Conservation (phyloP, 306 rosid genomes). For the Trifolium subterraneum region DNA sequence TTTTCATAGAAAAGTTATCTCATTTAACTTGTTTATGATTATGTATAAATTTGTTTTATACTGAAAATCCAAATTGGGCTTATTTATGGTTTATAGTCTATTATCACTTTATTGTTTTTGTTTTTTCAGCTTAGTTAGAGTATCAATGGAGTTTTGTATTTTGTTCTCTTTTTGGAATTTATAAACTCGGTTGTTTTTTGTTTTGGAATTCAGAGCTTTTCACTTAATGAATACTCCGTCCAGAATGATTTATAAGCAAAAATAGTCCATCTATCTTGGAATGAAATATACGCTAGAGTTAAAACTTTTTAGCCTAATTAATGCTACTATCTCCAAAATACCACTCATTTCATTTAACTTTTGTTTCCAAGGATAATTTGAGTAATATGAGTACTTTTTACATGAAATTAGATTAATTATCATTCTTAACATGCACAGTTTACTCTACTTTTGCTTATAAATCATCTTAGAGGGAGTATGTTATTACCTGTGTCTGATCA, state of each 20-base stretch:
- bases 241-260: not conserved
- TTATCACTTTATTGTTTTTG: not conserved
- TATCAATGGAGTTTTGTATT: constrained; percentile 12
- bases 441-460: not conserved
- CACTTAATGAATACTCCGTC: too few species aligned
- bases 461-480: not conserved
- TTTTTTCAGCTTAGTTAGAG: constrained; percentile 19
- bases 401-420: too few species aligned
- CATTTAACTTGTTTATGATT: not conserved
- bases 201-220: constrained; percentile 1
- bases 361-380: not conserved
- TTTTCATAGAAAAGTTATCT: not conserved
- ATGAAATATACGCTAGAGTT: not conserved
- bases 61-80: not conserved
- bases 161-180: not conserved
- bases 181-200: not conserved
- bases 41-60: not conserved
- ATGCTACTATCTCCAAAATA: not conserved
- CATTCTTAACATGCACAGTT: too few species aligned
- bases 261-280: not conserved
- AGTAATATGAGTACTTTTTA: not conserved
- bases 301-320: not conserved
- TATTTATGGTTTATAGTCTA: not conserved
- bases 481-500: not conserved
- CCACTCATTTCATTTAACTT: not conserved